phyloP scores from a whole-genome alignment of 768 basidiomycete species.

The Hygrocybe punicea region DNA sequence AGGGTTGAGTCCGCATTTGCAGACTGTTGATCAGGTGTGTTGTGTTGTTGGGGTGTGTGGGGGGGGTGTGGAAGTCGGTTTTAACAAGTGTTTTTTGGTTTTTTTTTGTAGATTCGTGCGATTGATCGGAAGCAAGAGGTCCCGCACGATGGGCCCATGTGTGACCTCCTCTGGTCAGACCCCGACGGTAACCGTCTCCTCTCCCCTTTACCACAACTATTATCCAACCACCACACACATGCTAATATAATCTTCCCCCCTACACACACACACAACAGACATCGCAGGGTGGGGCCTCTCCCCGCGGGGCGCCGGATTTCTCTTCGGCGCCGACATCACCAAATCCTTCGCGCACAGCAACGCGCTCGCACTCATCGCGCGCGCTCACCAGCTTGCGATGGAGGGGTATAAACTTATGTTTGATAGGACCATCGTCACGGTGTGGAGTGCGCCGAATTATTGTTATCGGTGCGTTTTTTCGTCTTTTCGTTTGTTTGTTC shows the following conservation, averaged over 20 bases:
- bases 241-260: background rate
- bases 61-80: too few relatives aligned
- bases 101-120: conserved; percentile 69
- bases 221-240: too few relatives aligned
- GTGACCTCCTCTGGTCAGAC: conserved; percentile 98
- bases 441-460: conserved; percentile 98
- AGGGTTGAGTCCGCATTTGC: conserved; percentile 86
- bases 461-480: conserved; percentile 79
- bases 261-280: conserved; percentile 50
- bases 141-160: conserved; percentile 98
- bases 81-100: conserved; percentile 7
- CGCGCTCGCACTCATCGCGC: conserved; percentile 88
- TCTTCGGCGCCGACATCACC: conserved; percentile 91
- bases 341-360: conserved; percentile 89
- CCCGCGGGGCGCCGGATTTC: conserved; percentile 94
- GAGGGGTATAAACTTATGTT: conserved; percentile 98
- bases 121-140: conserved; percentile 98
- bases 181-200: conserved; percentile 75
- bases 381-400: conserved; percentile 97
- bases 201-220: conserved; percentile 3
- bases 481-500: conserved; percentile 8
- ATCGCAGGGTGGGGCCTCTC: conserved; percentile 95
- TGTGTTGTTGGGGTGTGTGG: too few relatives aligned
- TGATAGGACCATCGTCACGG: conserved; percentile 90
- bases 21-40: conserved; percentile 87